Evolutionary conservation across 352 stramenopile species (phyloP).

Genomic region (Plasmopara muralis): DNA sequence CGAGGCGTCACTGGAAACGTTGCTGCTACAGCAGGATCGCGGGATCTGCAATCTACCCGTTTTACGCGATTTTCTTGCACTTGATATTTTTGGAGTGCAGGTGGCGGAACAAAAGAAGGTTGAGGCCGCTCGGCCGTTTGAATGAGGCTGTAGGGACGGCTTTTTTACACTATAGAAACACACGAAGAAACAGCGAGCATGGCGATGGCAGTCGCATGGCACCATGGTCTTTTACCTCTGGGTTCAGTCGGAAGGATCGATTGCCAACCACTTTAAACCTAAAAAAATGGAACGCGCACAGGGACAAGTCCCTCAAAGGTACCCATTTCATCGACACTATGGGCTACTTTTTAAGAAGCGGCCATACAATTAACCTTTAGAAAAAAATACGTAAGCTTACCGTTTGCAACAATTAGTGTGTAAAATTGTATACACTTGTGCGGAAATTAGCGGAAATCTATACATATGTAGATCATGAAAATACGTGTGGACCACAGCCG

Average conservation of each 20-base stretch:
- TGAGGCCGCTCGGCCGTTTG: conserved; percentile 9
- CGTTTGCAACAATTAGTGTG: too few species aligned
- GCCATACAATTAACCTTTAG: too few species aligned
- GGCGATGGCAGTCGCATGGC: neutral
- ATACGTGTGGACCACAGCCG: conserved; percentile 8
- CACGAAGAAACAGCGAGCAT: neutral
- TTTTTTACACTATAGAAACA: neutral
- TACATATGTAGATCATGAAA: neutral
- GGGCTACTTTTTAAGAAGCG: too few species aligned
- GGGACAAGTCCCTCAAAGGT: too few species aligned
- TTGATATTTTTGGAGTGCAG: conserved; percentile 71
- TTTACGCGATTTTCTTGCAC: conserved; percentile 73
- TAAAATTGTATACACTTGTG: too few species aligned
- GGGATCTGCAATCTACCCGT: conserved; percentile 37
- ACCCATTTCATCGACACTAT: too few species aligned
- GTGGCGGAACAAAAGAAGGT: conserved; percentile 54
- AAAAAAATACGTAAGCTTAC: too few species aligned
- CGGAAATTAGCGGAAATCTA: too few species aligned
- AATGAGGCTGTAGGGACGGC: conserved; percentile 10
- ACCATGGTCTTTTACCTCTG: neutral
- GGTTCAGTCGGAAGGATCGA: neutral
- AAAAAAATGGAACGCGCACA: too few species aligned
- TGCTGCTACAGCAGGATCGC: conserved; percentile 38
- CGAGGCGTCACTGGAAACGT: conserved; percentile 39
- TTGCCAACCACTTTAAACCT: neutral